Base-by-base conservation (phyloP, 1,284 basidiomycete genomes). In the Mycosarcoma mackinlayi region DNA sequence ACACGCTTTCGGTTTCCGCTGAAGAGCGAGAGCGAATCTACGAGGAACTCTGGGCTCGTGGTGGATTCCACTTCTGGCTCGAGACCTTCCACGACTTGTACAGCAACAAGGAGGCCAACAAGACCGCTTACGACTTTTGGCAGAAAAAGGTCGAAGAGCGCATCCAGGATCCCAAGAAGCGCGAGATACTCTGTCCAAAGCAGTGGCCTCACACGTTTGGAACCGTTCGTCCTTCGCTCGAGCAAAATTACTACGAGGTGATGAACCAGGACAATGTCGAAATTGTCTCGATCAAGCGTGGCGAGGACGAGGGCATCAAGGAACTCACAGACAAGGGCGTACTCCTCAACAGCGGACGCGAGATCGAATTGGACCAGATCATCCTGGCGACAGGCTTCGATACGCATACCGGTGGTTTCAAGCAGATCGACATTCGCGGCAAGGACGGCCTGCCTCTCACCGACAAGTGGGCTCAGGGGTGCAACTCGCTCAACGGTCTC, bases 201-300 rank as follows among this genome's bases (percentile, higher is more conserved):
- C 59, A 74, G 37, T 63, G 62, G 56, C 73, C 65, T 21, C 75
- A 77, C 51, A 71, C 73, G 1, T 76, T 76, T 25, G 75, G 75
- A 38, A 76, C 74, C 10, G 69, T 70, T 4, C 56, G 75, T 24
- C 70, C 70, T 9, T 73, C 74, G 11, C 57, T 76, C 30, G 73
- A 77, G 40, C 62, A 65, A 25, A 68, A 73, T 40, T 77, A 73
- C 55, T 77, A 76, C 25, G 79, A 85, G 31, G 83, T 84, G 31
- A 81, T 89, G 34, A 82, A 87, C 52, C 83, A 83, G 47, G 84
- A 86, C 6, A 89, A 89, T 72, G 86, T 89, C 27, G 81, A 82
- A 28, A 68, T 89, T 30, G 79, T 78, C 19, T 87, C 85, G 83
- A 85, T 85, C 28, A 73, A 67, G 51, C 49, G 67, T 2, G 61